Evolutionary conservation across 2,329 filamentous ascomycete genomes (phyloP).

Genomic region (Diaporthe australafricana): DNA sequence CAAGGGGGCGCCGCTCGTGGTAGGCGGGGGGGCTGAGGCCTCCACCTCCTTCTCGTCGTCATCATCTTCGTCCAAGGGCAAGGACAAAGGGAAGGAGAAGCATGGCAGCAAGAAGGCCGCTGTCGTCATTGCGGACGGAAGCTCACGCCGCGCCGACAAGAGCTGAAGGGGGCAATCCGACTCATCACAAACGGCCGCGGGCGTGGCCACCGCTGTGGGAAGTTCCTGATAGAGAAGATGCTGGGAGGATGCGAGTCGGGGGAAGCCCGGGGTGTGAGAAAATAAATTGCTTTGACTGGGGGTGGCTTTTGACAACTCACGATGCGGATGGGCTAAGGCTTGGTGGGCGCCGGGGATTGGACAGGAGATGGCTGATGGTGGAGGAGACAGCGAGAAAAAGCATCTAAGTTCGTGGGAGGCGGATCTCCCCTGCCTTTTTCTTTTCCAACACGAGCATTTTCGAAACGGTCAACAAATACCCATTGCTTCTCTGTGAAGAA

Average conservation of each 20-base stretch:
- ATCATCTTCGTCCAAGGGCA: constrained; percentile 9
- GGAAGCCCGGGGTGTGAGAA: neutral
- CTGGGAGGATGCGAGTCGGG: neutral
- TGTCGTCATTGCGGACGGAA: constrained; percentile 36
- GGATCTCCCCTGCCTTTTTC: neutral
- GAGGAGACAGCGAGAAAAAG: constrained; percentile 17
- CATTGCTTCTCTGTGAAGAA: constrained; percentile 8
- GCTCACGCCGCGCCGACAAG: constrained; percentile 26
- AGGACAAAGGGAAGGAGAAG: constrained; percentile 32
- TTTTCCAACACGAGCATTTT: constrained; percentile 7
- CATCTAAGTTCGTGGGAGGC: neutral
- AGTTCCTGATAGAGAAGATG: constrained; percentile 4
- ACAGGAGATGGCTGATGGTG: neutral
- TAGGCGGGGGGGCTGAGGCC: constrained; percentile 27
- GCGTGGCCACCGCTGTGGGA: neutral
- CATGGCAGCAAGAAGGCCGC: constrained; percentile 31
- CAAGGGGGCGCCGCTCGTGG: constrained; percentile 28
- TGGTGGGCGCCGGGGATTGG: constrained; percentile 11
- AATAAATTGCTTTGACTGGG: constrained; percentile 14
- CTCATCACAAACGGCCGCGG: neutral
- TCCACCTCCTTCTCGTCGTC: constrained; percentile 11
- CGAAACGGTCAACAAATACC: neutral
- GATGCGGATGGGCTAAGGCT: constrained; percentile 22
- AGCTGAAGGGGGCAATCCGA: constrained; percentile 19
- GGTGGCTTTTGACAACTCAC: constrained; percentile 22